Evolutionary conservation across 2,329 filamentous ascomycete species (phyloP), one percentile per base, ranked within the genome.

Genomic region (Zymoseptoria ardabiliae): DNA sequence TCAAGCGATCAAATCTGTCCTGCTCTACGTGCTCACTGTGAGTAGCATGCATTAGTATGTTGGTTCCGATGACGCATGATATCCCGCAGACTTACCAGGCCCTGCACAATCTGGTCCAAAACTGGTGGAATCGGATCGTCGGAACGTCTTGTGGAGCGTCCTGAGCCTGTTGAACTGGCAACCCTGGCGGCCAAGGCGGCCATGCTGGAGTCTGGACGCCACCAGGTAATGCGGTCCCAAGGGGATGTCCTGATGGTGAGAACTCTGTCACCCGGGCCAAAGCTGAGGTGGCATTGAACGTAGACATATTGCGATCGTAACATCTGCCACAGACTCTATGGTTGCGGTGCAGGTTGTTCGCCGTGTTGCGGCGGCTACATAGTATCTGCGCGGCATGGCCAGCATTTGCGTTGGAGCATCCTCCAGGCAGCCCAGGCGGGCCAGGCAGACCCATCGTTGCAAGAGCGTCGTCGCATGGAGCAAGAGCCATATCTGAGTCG

Each of bases 41-140:
- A 22, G 50, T 4, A 45, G 22, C 20, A 21, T 51, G 7, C 7
- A 19, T 51, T 2, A 51, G 19, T 7, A 23, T 19, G n/a, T 8
- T 17, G 8, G 21, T 7, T 19, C n/a, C 3, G 2, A 22, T 51
- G 3, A n/a, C 20, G 20, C 35, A 51, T 4, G 9, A 22, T 2
- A 50, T 50, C 48, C 10, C 21, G 6, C 2, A 30, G 28, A 30
- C 50, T 11, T 21, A 51, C 50, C 50, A 58, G 2, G 50, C 9
- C 45, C 21, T 48, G 35, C 56, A 58, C 1, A 58, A 17, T 1
- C 56, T 41, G 9, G 56, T 58, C 50, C 56, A 54, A 17, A 58
- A 58, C 4, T 20, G 49, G 2, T 20, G 11, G 2, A 58, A 58
- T 11, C 21, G 13, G 21, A 49, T 49, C 2, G 1, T 5, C 2